Evolutionary conservation across 2,329 filamentous ascomycete species (phyloP).

Genomic region (Cytospora piceicola): DNA sequence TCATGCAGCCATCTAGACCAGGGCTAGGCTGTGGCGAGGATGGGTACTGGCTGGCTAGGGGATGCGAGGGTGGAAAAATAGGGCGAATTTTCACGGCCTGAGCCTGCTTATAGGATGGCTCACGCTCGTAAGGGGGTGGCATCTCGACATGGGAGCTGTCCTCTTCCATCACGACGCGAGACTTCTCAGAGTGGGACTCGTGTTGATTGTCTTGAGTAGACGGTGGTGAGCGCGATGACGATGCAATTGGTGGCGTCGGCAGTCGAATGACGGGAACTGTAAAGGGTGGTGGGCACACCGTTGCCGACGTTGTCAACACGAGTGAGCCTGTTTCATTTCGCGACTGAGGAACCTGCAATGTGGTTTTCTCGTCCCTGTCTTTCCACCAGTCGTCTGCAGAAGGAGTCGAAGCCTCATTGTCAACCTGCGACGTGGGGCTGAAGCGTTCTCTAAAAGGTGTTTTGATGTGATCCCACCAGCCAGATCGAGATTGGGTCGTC

Average conservation of each 20-base stretch:
- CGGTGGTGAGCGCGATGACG: conserved; percentile 37
- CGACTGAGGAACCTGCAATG: conserved; percentile 11
- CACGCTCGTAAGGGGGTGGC: conserved; percentile 57
- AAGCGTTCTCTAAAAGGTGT: conserved; percentile 65
- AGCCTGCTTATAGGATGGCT: conserved; percentile 48
- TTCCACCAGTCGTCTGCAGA: conserved; percentile 46
- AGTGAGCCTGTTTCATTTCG: conserved; percentile 30
- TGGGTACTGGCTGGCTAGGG: conserved; percentile 51
- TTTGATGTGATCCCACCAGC: conserved; percentile 79
- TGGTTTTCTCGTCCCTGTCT: conserved; percentile 35
- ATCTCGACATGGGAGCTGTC: conserved; percentile 44
- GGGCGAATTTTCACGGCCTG: conserved; percentile 56
- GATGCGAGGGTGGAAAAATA: conserved; percentile 60
- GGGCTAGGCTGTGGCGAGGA: conserved; percentile 67
- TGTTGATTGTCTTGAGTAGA: conserved; percentile 28
- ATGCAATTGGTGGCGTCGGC: conserved; percentile 34
- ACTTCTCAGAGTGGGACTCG: conserved; percentile 44
- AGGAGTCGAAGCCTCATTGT: conserved; percentile 36
- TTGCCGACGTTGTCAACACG: conserved; percentile 30
- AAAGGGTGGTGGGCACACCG: conserved; percentile 24
- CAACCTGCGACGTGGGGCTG: conserved; percentile 41
- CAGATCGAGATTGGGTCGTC: conserved; percentile 63
- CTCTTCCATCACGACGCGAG: conserved; percentile 45
- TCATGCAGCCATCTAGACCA: conserved; percentile 64
- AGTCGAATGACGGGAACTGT: conserved; percentile 32